A percentile compares a stretch with the other conserved stretches of the same genome.
Conservation (phyloP, 78 protist genomes). For the Bodo saltans region DNA sequence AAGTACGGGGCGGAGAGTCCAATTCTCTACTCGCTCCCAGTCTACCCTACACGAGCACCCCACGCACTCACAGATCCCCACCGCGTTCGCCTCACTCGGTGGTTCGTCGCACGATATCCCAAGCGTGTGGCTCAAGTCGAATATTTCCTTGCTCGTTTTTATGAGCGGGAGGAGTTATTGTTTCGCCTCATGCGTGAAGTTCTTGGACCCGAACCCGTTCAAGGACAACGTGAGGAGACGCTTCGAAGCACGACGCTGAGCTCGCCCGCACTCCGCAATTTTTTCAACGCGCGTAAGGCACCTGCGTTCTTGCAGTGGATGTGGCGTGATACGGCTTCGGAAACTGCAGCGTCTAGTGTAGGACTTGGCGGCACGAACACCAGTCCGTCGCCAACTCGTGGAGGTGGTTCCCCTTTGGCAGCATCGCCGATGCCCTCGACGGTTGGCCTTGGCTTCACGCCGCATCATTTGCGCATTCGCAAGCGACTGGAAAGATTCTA, state of each 20-base stretch:
- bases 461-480: not conserved
- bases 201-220: not conserved
- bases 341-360: no score
- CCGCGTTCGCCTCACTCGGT: not conserved
- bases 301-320: not conserved
- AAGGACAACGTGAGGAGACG: not conserved
- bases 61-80: not conserved
- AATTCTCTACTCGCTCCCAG: not conserved
- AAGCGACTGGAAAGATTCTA: constrained; percentile 6
- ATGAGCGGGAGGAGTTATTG: not conserved
- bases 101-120: not conserved
- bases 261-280: not conserved
- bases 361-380: no score
- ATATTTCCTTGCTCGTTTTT: not conserved
- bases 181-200: not conserved
- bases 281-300: not conserved
- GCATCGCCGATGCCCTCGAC: no score
- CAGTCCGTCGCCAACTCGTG: no score
- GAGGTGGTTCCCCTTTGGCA: no score
- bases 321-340: not conserved
- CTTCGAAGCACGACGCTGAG: not conserved
- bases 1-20: not conserved
- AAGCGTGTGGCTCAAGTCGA: not conserved
- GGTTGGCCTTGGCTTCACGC: no score
- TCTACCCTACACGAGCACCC: not conserved